Evolutionary conservation across 371 early-diverging fungal species (phyloP), one percentile per base, ranked within the genome.

Genomic region (Mortierella sp.): DNA sequence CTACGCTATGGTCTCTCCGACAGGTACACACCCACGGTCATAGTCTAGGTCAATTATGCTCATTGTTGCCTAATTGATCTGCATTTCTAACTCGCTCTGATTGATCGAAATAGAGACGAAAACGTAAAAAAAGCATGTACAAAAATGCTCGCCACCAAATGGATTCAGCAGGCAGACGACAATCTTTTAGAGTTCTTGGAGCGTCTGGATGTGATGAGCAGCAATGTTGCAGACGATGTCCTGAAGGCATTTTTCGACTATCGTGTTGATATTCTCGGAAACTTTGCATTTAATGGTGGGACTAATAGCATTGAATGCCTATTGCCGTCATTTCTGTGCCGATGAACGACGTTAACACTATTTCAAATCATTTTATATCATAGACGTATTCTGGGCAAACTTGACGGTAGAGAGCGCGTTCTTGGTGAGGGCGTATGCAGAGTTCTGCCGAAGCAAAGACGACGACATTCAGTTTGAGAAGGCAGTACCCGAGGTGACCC

Each of bases 101-200:
- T 60, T n/a, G 20, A 37, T 20, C 22, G 16, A 2, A 59, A 79
- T 78, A 87, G 95, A 73, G 96, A 95, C 62, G 74, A 87, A 14
- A 79, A 86, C 16, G 97, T 97, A 10, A 86, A 89, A 63, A 90
- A 91, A 62, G 94, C 95, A 14, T 93, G 93, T 45, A 86, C 89
- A 43, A 89, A 89, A 43, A 88, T 96, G 91, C 77, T 96, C 9
- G 84, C 92, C 18, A 91, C 88, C 22, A 87, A 87, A 62, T 96
- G 97, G 97, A 90, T 96, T 57, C 76, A 88, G 26, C 91, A 92
- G 64, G 92, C 93, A 14, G 90, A 88, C 54, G 85, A 94, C 72
- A 92, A 95, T 66, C 71, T 97, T 37, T 66, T 96, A 57, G 93
- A 94, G 90, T 90, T 97, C 66, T 83, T 96, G 37, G 90, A 94